Evolutionary conservation across 371 early-diverging fungal genomes (phyloP).

Genomic region (Nematocida ironsii): DNA sequence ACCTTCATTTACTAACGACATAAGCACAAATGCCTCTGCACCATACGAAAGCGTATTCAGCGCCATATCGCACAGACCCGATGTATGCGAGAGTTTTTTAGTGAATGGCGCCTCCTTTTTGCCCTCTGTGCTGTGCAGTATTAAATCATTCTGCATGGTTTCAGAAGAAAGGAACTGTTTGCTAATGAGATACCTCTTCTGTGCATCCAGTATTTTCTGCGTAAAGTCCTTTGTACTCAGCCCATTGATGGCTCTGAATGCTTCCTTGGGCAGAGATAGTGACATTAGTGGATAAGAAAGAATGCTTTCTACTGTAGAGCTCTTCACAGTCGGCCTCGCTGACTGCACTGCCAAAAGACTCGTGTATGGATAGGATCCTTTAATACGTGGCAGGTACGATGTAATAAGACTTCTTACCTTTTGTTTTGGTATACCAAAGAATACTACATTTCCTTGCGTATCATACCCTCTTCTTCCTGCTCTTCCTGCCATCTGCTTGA

Average conservation of each 20-base stretch:
- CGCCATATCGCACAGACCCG: conserved; percentile 28
- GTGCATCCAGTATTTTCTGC: conserved; percentile 25
- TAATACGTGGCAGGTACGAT: conserved; percentile 71
- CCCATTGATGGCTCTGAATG: not conserved
- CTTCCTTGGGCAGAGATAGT: conserved; percentile 15
- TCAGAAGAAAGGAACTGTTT: conserved; percentile 17
- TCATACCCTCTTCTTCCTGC: conserved; percentile 74
- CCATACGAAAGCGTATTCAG: conserved; percentile 45
- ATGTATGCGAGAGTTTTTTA: conserved; percentile 16
- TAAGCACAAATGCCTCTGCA: conserved; percentile 42
- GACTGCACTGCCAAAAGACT: conserved; percentile 61
- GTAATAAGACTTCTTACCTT: conserved; percentile 69
- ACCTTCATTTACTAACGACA: conserved; percentile 41
- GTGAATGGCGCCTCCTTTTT: not conserved
- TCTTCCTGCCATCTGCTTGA: conserved; percentile 72
- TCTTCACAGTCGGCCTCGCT: conserved; percentile 9
- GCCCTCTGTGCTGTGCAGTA: not conserved
- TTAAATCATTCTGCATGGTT: not conserved
- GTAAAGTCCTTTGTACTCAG: not conserved
- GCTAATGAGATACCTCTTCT: conserved; percentile 16
- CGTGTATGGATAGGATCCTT: conserved; percentile 71
- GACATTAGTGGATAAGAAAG: conserved; percentile 47
- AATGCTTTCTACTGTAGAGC: conserved; percentile 9
- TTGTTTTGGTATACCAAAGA: conserved; percentile 68
- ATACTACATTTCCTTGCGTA: conserved; percentile 72